Evolutionary conservation across 495 filamentous ascomycete genomes (phyloP).

Genomic region (Penicillium cataractarum): DNA sequence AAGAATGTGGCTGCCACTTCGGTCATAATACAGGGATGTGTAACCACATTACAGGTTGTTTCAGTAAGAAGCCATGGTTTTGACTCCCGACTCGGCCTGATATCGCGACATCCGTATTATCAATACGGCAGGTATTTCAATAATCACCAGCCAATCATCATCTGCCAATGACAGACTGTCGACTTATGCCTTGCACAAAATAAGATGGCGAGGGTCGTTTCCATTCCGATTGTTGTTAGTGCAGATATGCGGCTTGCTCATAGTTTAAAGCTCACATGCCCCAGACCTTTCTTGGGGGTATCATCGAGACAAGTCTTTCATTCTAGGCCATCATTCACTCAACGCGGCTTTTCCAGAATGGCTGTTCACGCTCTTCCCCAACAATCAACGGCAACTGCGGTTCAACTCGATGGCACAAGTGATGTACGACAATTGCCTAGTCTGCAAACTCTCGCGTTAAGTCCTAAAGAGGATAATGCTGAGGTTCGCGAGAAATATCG

Average conservation of each 20-base stretch:
- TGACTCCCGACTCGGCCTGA: not conserved
- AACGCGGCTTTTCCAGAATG: not conserved
- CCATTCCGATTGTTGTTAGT: not conserved
- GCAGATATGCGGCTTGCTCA: not conserved
- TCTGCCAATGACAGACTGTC: slow-evolving; percentile 23
- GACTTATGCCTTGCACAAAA: slow-evolving; percentile 1
- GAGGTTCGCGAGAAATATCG: slow-evolving; percentile 56
- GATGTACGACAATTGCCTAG: not conserved
- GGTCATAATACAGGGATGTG: not conserved
- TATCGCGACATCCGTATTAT: not conserved
- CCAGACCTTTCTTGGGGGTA: not conserved
- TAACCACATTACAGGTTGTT: not conserved
- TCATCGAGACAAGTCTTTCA: not conserved
- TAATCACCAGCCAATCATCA: slow-evolving; percentile 24
- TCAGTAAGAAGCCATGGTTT: not conserved
- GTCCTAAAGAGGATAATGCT: slow-evolving; percentile 48
- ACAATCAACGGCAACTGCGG: not conserved
- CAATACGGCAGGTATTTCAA: not conserved
- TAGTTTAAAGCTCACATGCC: not conserved
- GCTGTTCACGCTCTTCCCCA: not conserved
- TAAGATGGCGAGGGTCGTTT: not conserved
- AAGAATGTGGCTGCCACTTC: not conserved
- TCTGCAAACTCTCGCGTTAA: slow-evolving; percentile 40
- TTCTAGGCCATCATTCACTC: not conserved
- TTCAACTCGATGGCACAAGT: not conserved